These are phyloP conservation scores for Phaseolus lunatus DNA, from an alignment of 306 rosid species.

Conservation along the genomic window DNA sequence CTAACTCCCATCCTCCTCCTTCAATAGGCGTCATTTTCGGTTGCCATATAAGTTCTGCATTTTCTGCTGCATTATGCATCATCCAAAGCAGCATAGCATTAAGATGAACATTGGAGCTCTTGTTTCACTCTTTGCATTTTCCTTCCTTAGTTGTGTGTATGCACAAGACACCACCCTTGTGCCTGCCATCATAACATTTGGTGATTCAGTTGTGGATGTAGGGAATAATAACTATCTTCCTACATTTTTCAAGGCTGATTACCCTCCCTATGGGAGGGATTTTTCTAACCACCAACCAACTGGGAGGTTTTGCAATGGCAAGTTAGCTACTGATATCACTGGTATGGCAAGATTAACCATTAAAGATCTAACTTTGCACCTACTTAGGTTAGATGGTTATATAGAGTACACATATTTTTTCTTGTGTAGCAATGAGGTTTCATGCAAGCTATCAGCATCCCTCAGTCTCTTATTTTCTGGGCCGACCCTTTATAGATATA, in stretches of 20 bases:
- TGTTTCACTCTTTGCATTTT: slow-evolving; percentile 55
- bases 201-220: slow-evolving; percentile 92
- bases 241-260: slow-evolving; percentile 83
- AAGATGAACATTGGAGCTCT: slow-evolving; percentile 42
- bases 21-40: slow-evolving; percentile 53
- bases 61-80: neutral
- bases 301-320: slow-evolving; percentile 95
- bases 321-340: slow-evolving; percentile 91
- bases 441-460: neutral
- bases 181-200: slow-evolving; percentile 85
- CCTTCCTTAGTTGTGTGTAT: slow-evolving; percentile 45
- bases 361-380: neutral
- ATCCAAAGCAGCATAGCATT: slow-evolving; percentile 54
- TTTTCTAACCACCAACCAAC: slow-evolving; percentile 81
- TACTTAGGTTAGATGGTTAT: neutral
- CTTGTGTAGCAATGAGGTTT: neutral
- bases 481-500: neutral
- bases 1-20: slow-evolving; percentile 77
- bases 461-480: neutral
- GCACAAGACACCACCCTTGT: slow-evolving; percentile 87
- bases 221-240: slow-evolving; percentile 87
- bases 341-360: slow-evolving; percentile 52
- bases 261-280: slow-evolving; percentile 98
- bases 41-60: slow-evolving; percentile 46
- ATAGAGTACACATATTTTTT: neutral